phyloP scores from a whole-genome alignment of 2,329 filamentous ascomycete species.

The Calonectria ilicicola region DNA sequence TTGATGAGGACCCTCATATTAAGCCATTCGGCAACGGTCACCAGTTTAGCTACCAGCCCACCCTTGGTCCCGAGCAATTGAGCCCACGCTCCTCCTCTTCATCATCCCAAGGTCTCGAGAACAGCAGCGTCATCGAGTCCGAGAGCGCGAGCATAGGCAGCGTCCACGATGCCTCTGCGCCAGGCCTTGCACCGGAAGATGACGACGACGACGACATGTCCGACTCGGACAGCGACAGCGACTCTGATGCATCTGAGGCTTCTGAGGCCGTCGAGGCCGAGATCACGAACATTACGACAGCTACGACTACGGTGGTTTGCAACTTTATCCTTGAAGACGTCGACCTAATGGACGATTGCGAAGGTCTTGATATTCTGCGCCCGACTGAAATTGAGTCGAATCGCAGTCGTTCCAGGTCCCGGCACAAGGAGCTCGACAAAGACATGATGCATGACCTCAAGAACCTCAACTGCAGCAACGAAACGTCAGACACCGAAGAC shows the following conservation, averaged over 20 bases:
- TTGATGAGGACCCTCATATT: slow-evolving; percentile 54
- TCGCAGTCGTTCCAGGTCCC: slow-evolving; percentile 55
- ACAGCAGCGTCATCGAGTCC: slow-evolving; percentile 42
- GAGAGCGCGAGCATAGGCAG: slow-evolving; percentile 44
- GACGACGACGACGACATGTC: slow-evolving; percentile 27
- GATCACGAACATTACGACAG: slow-evolving; percentile 34
- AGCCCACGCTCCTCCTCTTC: slow-evolving; percentile 52
- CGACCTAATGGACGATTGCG: slow-evolving; percentile 59
- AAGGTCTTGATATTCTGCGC: slow-evolving; percentile 55
- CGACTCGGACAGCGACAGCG: slow-evolving; percentile 30
- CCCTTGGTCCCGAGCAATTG: slow-evolving; percentile 48
- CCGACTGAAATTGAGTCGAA: slow-evolving; percentile 62
- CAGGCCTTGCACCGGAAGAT: slow-evolving; percentile 21
- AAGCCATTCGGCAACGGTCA: slow-evolving; percentile 56
- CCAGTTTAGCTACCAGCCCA: slow-evolving; percentile 56
- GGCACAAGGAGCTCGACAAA: slow-evolving; percentile 53
- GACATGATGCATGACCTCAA: slow-evolving; percentile 58
- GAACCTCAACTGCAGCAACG: slow-evolving; percentile 59
- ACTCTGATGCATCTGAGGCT: slow-evolving; percentile 38
- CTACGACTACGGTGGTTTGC: slow-evolving; percentile 34
- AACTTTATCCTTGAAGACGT: slow-evolving; percentile 61
- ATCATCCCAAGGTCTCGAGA: slow-evolving; percentile 41
- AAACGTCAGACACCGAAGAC: slow-evolving; percentile 52
- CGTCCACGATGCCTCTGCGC: slow-evolving; percentile 37
- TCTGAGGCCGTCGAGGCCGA: slow-evolving; percentile 35